Percentiles rank a stretch among this genome's conserved stretches.
Conservation (phyloP, 2,329 filamentous ascomycete species). For the Gaeumannomyces sp. region DNA sequence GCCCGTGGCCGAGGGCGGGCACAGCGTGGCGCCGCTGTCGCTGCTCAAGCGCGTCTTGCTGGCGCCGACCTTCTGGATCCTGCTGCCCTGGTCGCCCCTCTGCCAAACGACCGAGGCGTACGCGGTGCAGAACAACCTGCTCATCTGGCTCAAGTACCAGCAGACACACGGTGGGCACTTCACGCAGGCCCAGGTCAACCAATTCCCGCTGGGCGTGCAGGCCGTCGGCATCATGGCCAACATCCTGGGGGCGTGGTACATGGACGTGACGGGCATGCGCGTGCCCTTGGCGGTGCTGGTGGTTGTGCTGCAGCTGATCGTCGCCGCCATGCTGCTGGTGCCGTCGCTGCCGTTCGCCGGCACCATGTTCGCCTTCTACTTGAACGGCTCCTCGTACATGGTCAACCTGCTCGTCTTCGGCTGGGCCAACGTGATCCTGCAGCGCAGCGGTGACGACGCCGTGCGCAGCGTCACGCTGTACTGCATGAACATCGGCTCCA, state of each 20-base stretch:
- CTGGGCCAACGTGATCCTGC: conserved; percentile 64
- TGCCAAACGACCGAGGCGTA: conserved; percentile 65
- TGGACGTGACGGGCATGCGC: conserved; percentile 39
- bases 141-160: conserved; percentile 47
- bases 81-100: conserved; percentile 56
- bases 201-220: conserved; percentile 51
- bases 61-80: conserved; percentile 58
- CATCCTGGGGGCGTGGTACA: conserved; percentile 62
- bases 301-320: conserved; percentile 26
- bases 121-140: conserved; percentile 59
- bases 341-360: conserved; percentile 60
- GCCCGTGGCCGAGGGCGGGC: conserved; percentile 18
- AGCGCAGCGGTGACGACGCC: conserved; percentile 56
- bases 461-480: conserved; percentile 62
- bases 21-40: conserved; percentile 38
- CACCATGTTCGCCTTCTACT: conserved; percentile 60
- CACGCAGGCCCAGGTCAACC: conserved; percentile 44
- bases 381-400: conserved; percentile 55
- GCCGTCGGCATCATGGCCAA: conserved; percentile 54
- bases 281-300: conserved; percentile 29
- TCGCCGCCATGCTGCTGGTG: conserved; percentile 37
- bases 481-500: conserved; percentile 64
- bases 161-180: conserved; percentile 37
- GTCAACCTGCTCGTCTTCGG: conserved; percentile 70
- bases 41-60: conserved; percentile 50